phyloP scores from a whole-genome alignment of 2,329 filamentous ascomycete species.

The Trichoderma cornu-damae region DNA sequence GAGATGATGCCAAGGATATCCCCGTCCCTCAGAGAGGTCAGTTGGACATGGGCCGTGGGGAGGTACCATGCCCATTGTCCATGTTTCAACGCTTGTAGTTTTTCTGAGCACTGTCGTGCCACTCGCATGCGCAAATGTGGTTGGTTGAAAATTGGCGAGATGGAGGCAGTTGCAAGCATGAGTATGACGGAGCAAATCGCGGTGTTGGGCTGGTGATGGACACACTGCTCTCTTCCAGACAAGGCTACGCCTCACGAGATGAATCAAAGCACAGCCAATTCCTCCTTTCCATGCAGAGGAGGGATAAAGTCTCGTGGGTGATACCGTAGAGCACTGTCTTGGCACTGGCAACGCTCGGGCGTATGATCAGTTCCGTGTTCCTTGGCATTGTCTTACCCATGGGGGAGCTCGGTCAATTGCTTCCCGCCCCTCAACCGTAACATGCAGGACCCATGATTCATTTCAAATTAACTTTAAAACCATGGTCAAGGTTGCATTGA shows the following conservation, averaged over 20 bases:
- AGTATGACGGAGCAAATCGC: not conserved
- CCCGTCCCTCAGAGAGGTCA: not conserved
- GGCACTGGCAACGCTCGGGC: no score
- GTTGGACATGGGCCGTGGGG: not conserved
- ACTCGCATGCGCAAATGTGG: not conserved
- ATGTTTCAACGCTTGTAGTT: not conserved
- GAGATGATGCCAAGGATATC: not conserved
- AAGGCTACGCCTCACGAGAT: not conserved
- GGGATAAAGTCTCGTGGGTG: no score
- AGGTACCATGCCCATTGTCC: not conserved
- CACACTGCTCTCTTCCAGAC: no score
- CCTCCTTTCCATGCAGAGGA: no score
- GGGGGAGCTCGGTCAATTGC: not conserved
- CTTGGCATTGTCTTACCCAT: no score
- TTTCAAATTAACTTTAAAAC: not conserved
- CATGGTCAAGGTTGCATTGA: constrained; percentile 1
- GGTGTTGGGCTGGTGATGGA: no score
- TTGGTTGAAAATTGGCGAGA: not conserved
- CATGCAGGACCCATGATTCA: not conserved
- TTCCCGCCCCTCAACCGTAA: not conserved
- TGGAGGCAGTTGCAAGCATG: not conserved
- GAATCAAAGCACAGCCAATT: not conserved
- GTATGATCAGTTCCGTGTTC: not conserved
- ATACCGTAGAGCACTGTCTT: not conserved
- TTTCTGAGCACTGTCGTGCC: not conserved